Conservation (phyloP, 1,284 basidiomycete species). For the Lignosus rhinocerotis region DNA sequence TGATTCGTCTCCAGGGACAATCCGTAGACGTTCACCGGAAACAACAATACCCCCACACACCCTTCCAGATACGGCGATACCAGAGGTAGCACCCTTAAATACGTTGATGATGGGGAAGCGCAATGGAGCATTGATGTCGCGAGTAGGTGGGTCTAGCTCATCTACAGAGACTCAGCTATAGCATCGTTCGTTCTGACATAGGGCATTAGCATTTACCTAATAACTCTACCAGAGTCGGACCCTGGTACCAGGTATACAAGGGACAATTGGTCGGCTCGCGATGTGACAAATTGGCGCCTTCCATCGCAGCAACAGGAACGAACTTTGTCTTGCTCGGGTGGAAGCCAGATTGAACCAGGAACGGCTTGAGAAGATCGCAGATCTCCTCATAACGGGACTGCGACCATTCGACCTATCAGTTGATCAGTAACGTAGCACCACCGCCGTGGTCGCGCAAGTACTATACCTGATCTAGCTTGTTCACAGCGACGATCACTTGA, state of each 20-base stretch:
- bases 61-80: constrained; percentile 84
- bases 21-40: constrained; percentile 85
- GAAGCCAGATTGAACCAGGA: constrained; percentile 89
- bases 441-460: not conserved
- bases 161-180: constrained; percentile 46
- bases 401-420: constrained; percentile 77
- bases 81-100: constrained; percentile 86
- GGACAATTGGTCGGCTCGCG: constrained; percentile 48
- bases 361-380: constrained; percentile 71
- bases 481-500: constrained; percentile 91
- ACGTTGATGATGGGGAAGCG: constrained; percentile 94
- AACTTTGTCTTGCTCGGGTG: constrained; percentile 77
- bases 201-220: constrained; percentile 55
- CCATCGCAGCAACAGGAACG: constrained; percentile 89
- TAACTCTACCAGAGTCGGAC: constrained; percentile 82
- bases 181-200: too few relatives aligned
- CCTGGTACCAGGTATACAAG: constrained; percentile 80
- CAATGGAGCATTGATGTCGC: constrained; percentile 78
- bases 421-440: not conserved
- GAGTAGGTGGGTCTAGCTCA: constrained; percentile 75
- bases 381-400: constrained; percentile 87
- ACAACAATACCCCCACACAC: constrained; percentile 89
- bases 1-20: constrained; percentile 91
- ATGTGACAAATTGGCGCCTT: constrained; percentile 82
- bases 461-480: constrained; percentile 90